Conservation (phyloP, 2,329 filamentous ascomycete genomes). For the Exophiala lecanii-corni region DNA sequence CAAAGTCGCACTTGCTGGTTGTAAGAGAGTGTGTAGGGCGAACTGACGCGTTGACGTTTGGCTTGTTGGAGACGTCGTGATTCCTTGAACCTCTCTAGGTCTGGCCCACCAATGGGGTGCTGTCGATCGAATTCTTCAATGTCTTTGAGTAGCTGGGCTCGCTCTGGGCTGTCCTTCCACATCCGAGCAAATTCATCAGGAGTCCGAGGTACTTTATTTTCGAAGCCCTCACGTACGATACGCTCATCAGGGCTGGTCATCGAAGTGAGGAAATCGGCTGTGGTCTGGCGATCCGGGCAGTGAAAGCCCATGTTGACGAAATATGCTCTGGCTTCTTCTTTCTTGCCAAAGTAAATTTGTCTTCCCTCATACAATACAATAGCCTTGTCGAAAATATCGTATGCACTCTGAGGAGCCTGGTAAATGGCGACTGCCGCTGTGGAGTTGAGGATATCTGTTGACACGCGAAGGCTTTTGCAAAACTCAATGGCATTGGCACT, state of each 20-base stretch:
- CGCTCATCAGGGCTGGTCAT: constrained; percentile 63
- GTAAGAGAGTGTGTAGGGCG: constrained; percentile 55
- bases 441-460: constrained; percentile 46
- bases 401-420: constrained; percentile 48
- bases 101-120: constrained; percentile 40
- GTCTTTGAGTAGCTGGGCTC: constrained; percentile 37
- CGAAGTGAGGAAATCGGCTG: constrained; percentile 66
- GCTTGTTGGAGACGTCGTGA: constrained; percentile 42
- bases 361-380: constrained; percentile 71
- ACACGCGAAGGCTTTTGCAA: constrained; percentile 48
- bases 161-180: constrained; percentile 53
- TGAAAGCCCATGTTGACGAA: constrained; percentile 67
- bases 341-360: constrained; percentile 71
- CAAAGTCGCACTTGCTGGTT: constrained; percentile 53
- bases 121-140: constrained; percentile 42
- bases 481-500: constrained; percentile 57
- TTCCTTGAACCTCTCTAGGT: constrained; percentile 37
- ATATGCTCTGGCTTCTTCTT: constrained; percentile 56
- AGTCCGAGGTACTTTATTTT: constrained; percentile 60
- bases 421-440: constrained; percentile 57
- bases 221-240: constrained; percentile 54
- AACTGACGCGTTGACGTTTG: constrained; percentile 44
- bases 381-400: constrained; percentile 68
- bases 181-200: constrained; percentile 62
- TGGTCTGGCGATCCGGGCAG: constrained; percentile 65